phyloP scores from a whole-genome alignment of 163 green algal genomes.

The Trebouxiophyceae sp. region DNA sequence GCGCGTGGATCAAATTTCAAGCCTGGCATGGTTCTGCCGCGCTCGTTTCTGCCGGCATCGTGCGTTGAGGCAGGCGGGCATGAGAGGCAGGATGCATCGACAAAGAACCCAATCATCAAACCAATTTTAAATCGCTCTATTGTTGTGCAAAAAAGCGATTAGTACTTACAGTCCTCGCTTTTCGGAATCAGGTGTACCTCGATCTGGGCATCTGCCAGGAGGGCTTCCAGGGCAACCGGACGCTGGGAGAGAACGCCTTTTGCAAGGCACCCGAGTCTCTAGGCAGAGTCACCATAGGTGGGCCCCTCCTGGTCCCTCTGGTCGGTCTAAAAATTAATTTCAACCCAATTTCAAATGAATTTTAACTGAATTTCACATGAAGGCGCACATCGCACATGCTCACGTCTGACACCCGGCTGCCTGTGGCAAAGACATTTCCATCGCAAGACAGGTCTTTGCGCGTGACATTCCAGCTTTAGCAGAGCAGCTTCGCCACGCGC shows the following conservation, averaged over 20 bases:
- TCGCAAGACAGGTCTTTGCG: background rate
- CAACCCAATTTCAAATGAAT: no score
- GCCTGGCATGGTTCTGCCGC: no score
- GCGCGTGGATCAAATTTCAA: background rate
- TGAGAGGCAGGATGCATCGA: background rate
- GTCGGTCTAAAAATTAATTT: background rate
- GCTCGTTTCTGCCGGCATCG: no score
- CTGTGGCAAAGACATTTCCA: no score
- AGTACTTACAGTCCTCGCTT: no score
- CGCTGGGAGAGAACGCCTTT: constrained; percentile 55
- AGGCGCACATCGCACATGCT: no score
- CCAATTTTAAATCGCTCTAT: no score
- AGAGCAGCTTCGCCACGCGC: no score
- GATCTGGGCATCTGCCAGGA: constrained; percentile 43
- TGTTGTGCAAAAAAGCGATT: background rate
- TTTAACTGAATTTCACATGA: no score
- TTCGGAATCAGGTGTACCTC: constrained; percentile 33
- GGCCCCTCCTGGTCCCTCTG: background rate
- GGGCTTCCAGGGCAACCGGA: constrained; percentile 37
- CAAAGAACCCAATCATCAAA: background rate
- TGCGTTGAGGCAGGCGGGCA: no score
- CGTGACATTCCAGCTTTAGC: no score
- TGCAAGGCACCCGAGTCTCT: constrained; percentile 45
- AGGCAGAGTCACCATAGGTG: constrained; percentile 59
- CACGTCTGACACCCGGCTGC: no score